Evolutionary conservation across 345 rosid genomes (phyloP).

Genomic region (Melastoma malabathricum): DNA sequence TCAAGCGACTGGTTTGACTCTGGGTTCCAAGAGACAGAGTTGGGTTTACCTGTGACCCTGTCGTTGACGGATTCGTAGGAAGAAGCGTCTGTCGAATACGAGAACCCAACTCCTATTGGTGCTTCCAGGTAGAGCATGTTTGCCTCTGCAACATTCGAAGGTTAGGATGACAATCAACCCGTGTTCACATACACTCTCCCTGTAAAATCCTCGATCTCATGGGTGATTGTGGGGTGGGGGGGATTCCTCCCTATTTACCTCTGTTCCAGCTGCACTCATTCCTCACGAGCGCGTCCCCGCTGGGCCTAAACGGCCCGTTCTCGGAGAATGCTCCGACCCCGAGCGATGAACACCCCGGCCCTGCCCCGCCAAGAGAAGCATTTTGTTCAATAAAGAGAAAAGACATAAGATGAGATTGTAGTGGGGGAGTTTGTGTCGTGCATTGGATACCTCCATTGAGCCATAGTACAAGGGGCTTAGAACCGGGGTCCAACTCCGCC

Average conservation of each 20-base stretch:
- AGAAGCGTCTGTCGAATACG: conserved; percentile 57
- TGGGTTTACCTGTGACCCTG: conserved; percentile 56
- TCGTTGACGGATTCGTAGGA: conserved; percentile 59
- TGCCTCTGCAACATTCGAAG: conserved; percentile 44
- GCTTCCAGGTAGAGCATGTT: conserved; percentile 88
- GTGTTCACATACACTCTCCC: too few species aligned
- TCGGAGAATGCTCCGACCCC: conserved; percentile 98
- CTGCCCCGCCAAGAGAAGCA: conserved; percentile 10
- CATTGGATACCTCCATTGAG: conserved; percentile 89
- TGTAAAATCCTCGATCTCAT: too few species aligned
- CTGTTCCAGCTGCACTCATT: conserved; percentile 87
- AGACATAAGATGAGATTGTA: too few species aligned
- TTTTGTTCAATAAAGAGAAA: too few species aligned
- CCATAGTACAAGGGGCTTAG: conserved; percentile 95
- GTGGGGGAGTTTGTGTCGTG: too few species aligned
- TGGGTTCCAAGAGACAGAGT: neutral
- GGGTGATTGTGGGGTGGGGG: too few species aligned
- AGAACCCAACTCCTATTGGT: conserved; percentile 96
- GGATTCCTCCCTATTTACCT: too few species aligned
- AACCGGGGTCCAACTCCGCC: conserved; percentile 58
- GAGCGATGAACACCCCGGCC: conserved; percentile 96
- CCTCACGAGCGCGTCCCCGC: conserved; percentile 53
- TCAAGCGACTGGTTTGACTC: too few species aligned
- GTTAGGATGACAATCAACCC: too few species aligned
- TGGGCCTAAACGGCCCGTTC: conserved; percentile 94